phyloP scores from a whole-genome alignment of 2,329 filamentous ascomycete species.

The Aspergillus sp. region DNA sequence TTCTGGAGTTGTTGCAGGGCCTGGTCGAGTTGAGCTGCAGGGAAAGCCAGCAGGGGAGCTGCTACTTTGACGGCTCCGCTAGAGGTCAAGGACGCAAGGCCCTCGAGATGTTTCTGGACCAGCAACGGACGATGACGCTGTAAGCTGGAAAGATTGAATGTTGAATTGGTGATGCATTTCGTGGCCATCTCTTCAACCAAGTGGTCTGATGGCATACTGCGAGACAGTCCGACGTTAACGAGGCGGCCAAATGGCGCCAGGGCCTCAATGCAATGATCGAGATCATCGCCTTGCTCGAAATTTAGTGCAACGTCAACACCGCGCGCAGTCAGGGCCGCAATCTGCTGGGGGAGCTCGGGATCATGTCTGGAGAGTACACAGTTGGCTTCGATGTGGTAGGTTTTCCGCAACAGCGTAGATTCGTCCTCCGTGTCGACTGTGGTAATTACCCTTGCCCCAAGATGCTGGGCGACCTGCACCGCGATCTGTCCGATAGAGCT shows the following conservation, averaged over 20 bases:
- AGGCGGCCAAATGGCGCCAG: constrained; percentile 6
- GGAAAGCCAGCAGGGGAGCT: constrained; percentile 31
- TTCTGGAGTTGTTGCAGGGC: constrained; percentile 33
- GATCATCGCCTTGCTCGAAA: background rate
- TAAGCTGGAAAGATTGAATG: background rate
- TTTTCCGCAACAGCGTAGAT: constrained; percentile 20
- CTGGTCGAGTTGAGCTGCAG: constrained; percentile 21
- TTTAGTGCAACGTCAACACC: constrained; percentile 21
- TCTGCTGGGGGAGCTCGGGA: constrained; percentile 16
- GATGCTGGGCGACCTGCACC: constrained; percentile 24
- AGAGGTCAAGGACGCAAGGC: no score
- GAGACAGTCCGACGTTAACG: constrained; percentile 14
- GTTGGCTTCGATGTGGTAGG: constrained; percentile 21
- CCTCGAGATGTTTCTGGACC: no score
- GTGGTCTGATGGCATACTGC: constrained; percentile 3
- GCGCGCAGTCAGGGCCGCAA: constrained; percentile 16
- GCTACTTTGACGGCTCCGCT: constrained; percentile 1
- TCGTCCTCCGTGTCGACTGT: constrained; percentile 27
- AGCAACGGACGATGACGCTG: no score
- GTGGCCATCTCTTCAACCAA: no score
- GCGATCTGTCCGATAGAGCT: constrained; percentile 30
- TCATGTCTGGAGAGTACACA: constrained; percentile 28
- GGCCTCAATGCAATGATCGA: background rate
- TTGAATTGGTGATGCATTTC: background rate
- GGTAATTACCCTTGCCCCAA: constrained; percentile 25